These are phyloP conservation scores for Talaromyces islandicus DNA, from an alignment of 2,329 filamentous ascomycete species.

Conservation along the genomic window DNA sequence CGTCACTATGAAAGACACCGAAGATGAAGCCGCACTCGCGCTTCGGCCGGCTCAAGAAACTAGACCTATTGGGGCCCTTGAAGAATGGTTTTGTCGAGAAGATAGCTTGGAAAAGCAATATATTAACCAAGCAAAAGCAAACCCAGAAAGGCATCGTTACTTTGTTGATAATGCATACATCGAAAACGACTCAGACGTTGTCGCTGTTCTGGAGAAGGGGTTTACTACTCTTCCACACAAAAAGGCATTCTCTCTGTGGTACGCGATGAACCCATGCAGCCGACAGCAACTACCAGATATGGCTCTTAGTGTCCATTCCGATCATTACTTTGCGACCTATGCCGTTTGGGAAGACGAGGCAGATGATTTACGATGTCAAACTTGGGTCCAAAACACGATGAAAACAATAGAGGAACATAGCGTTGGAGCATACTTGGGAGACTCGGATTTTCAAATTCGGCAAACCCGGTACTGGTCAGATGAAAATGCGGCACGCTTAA, in stretches of 20 bases:
- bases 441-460: conserved; percentile 47
- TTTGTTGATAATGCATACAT: conserved; percentile 47
- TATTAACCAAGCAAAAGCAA: conserved; percentile 36
- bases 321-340: conserved; percentile 51
- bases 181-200: conserved; percentile 36
- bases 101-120: conserved; percentile 23
- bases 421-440: conserved; percentile 47
- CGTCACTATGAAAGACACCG: conserved; percentile 9
- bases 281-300: conserved; percentile 37
- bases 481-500: conserved; percentile 35
- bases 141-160: conserved; percentile 44
- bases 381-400: conserved; percentile 16
- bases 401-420: conserved; percentile 30
- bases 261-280: conserved; percentile 29
- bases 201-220: not conserved
- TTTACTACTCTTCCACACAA: not conserved
- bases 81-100: conserved; percentile 29
- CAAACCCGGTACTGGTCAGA: conserved; percentile 44
- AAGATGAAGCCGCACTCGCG: conserved; percentile 18
- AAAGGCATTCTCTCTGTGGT: not conserved
- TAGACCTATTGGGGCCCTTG: conserved; percentile 28
- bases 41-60: conserved; percentile 33
- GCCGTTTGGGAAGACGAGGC: conserved; percentile 38
- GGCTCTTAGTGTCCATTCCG: conserved; percentile 48
- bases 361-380: conserved; percentile 5